Conservation (phyloP, 257 asterid species). For the Eucommia ulmoides region DNA sequence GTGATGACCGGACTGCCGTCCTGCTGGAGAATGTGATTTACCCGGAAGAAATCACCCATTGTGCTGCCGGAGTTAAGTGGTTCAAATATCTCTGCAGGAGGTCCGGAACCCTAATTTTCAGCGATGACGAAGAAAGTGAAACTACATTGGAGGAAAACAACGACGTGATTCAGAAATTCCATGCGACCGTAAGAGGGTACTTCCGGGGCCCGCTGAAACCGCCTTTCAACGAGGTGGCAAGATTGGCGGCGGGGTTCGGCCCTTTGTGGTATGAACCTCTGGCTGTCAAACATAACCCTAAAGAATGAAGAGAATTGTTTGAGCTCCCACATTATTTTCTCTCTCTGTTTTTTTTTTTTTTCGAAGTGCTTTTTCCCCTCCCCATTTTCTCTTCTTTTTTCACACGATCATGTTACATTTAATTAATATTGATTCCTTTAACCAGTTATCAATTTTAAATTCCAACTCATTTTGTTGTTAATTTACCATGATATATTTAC, state of each 20-base stretch:
- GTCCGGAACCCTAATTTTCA: constrained; percentile 19
- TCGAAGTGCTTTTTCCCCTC: too few relatives aligned
- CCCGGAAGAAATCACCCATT: constrained; percentile 91
- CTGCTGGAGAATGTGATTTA: constrained; percentile 71
- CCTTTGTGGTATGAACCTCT: constrained; percentile 94
- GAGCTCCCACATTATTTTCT: too few relatives aligned
- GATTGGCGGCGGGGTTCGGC: constrained; percentile 83
- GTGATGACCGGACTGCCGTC: constrained; percentile 71
- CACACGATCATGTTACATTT: too few relatives aligned
- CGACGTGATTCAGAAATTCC: constrained; percentile 62
- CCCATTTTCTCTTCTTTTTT: too few relatives aligned
- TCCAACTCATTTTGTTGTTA: too few relatives aligned
- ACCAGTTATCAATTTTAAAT: too few relatives aligned
- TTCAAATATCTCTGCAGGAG: constrained; percentile 57
- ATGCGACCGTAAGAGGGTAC: constrained; percentile 45
- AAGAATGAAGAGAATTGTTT: too few relatives aligned
- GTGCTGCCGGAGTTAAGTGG: constrained; percentile 94
- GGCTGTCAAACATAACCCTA: too few relatives aligned
- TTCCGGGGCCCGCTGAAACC: constrained; percentile 92
- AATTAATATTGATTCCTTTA: too few relatives aligned
- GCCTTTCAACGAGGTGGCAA: constrained; percentile 80
- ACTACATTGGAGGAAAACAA: constrained; percentile 4
- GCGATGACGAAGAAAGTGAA: constrained; percentile 15
- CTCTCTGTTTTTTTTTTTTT: too few relatives aligned
- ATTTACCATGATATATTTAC: too few relatives aligned